These are phyloP conservation scores for Mucuna pruriens DNA, from an alignment of 306 rosid genomes.

Conservation along the genomic window DNA sequence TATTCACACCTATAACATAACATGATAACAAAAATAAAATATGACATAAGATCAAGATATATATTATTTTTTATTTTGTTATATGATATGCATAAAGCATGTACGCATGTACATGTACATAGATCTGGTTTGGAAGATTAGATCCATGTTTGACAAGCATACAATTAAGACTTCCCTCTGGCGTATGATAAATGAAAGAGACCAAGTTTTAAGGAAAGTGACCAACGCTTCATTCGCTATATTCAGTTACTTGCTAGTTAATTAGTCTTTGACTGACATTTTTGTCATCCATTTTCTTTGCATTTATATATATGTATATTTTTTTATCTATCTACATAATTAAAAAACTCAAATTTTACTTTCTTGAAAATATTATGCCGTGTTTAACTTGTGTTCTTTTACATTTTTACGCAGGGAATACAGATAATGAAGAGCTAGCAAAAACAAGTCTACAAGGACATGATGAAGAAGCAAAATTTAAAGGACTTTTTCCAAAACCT, in stretches of 20 bases:
- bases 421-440: background rate
- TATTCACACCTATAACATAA: too few relatives aligned
- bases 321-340: background rate
- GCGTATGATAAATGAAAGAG: background rate
- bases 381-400: background rate
- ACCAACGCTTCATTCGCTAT: background rate
- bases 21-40: too few relatives aligned
- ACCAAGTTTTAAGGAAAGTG: background rate
- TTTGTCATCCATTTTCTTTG: background rate
- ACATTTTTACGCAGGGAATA: background rate
- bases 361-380: background rate
- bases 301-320: background rate
- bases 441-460: background rate
- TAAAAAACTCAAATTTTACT: background rate
- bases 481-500: background rate
- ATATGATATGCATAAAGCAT: too few relatives aligned
- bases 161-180: background rate
- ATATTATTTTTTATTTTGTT: too few relatives aligned
- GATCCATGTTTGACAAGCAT: background rate
- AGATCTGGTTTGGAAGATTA: background rate
- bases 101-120: background rate
- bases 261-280: background rate
- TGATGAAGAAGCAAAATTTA: background rate
- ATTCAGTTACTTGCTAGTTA: too few relatives aligned
- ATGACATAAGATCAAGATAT: too few relatives aligned